These are phyloP conservation scores for Tetracladium setigerum DNA, from an alignment of 495 filamentous ascomycete species.

Conservation along the genomic window DNA sequence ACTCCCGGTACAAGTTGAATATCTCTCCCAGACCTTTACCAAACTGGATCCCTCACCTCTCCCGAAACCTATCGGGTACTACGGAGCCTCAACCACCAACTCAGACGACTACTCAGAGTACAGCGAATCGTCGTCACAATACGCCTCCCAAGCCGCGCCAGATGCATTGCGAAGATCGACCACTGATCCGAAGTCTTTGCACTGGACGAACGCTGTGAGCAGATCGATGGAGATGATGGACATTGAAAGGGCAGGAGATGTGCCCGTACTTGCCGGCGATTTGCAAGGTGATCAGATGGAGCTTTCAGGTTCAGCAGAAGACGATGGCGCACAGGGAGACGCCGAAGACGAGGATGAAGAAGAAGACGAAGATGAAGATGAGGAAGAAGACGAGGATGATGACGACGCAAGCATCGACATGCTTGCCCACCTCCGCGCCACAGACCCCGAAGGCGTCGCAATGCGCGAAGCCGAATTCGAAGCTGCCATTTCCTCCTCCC, in stretches of 20 bases:
- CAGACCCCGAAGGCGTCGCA: slow-evolving; percentile 9
- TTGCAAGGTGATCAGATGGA: too few relatives aligned
- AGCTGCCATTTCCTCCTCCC: too few relatives aligned
- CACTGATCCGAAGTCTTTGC: neutral
- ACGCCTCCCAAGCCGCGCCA: slow-evolving; percentile 19
- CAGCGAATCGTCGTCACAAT: slow-evolving; percentile 14
- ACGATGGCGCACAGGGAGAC: neutral
- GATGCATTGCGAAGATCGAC: slow-evolving; percentile 3
- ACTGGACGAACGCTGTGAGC: neutral
- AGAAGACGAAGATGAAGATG: slow-evolving; percentile 18
- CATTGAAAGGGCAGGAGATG: too few relatives aligned
- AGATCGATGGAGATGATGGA: neutral
- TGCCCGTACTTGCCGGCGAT: too few relatives aligned
- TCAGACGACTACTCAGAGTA: slow-evolving; percentile 32
- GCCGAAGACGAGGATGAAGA: slow-evolving; percentile 12
- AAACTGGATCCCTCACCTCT: slow-evolving; percentile 32
- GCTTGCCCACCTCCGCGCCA: slow-evolving; percentile 6
- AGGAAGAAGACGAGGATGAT: slow-evolving; percentile 10
- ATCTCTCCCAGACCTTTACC: slow-evolving; percentile 23
- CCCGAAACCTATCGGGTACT: slow-evolving; percentile 28
- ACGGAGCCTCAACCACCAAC: slow-evolving; percentile 1
- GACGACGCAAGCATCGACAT: slow-evolving; percentile 18
- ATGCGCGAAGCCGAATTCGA: slow-evolving; percentile 11
- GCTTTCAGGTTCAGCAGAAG: neutral
- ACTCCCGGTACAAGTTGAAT: slow-evolving; percentile 27